Conservation (phyloP, 2,329 filamentous ascomycete genomes). For the Dactylellina cionopaga region DNA sequence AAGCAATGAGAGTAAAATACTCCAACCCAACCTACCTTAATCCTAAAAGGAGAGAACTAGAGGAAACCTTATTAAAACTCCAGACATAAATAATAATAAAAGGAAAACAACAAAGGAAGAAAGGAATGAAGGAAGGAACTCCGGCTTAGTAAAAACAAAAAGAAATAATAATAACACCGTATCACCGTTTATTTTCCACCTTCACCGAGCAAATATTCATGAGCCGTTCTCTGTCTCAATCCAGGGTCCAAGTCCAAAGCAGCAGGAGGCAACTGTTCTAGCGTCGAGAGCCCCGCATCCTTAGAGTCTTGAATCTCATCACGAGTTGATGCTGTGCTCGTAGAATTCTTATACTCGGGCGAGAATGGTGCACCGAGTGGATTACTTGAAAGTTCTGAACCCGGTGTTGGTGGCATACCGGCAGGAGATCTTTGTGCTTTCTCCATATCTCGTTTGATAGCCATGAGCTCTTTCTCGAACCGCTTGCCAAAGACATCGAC, state of each 20-base stretch:
- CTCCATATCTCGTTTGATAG: slow-evolving; percentile 84
- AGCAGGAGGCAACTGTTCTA: slow-evolving; percentile 38
- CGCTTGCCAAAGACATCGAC: slow-evolving; percentile 94
- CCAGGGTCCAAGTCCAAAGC: slow-evolving; percentile 30
- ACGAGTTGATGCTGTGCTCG: slow-evolving; percentile 18
- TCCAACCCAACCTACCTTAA: too few species aligned
- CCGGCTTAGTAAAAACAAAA: slow-evolving; percentile 16
- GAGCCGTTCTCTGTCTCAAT: slow-evolving; percentile 22
- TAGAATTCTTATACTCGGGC: slow-evolving; percentile 7
- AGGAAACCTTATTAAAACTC: slow-evolving; percentile 6
- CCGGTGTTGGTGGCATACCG: slow-evolving; percentile 60
- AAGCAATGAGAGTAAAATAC: not conserved
- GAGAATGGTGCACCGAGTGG: slow-evolving; percentile 3
- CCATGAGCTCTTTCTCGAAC: slow-evolving; percentile 95
- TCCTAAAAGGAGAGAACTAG: slow-evolving; percentile 10
- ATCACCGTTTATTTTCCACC: not conserved
- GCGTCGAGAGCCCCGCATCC: slow-evolving; percentile 25
- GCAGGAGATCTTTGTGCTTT: slow-evolving; percentile 80
- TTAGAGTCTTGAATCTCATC: slow-evolving; percentile 40
- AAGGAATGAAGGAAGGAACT: slow-evolving; percentile 10
- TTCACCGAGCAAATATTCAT: slow-evolving; percentile 1
- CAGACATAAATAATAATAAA: not conserved
- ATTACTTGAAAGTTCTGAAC: slow-evolving; percentile 32
- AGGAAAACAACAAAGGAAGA: not conserved
- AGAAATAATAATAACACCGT: not conserved